Evolutionary conservation across 2,329 filamentous ascomycete species (phyloP), one percentile per base, ranked within the genome.

Genomic region (Iodosphaeria phyllophila): DNA sequence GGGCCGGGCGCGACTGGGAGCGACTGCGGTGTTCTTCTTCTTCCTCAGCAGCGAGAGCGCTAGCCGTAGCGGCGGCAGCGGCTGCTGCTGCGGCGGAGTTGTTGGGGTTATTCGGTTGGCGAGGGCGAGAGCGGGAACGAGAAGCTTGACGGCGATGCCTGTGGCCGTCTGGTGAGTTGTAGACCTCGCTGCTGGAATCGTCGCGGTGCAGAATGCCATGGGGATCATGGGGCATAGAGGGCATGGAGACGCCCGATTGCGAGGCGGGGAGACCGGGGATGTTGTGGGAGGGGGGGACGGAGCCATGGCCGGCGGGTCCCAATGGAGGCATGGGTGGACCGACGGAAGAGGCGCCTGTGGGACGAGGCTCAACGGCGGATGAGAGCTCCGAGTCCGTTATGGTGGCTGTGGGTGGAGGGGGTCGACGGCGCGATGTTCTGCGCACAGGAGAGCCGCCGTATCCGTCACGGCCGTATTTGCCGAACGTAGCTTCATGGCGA

Each of bases 391-490:
- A 43, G 16, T 42, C 29, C 18, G 37, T 40, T 30, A 40, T 32
- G 20, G 43, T 34, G 15, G 42, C 42, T n/a, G 35, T 36, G 3
- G 42, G 26, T 7, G 32, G 34, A 6, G 41, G 30, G 13, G 41
- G 39, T 17, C 42, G 37, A 30, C 42, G 43, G 23, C 43, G 41
- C 14, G 47, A 40, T 21, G 47, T 42, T 18, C 47, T 50, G 23
- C 60, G 50, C 0, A 54, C 45, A 2, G 64, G 59, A 10, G 58
- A 58, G 3, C 54, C n/a, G n/a, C n/a, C 52, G 30, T 62, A 56
- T 14, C 73, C 73, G 41, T 83, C 77, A n/a, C n/a, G 15, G 68
- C 75, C 3, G 75, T 80, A 32, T 67, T n/a, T n/a, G n/a, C n/a
- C n/a, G n/a, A n/a, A 80, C 36, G 59, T 59, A 13, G 70, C 66